phyloP scores from a whole-genome alignment of 108 stramenopile genomes.

The Stephanodiscus triporus region DNA sequence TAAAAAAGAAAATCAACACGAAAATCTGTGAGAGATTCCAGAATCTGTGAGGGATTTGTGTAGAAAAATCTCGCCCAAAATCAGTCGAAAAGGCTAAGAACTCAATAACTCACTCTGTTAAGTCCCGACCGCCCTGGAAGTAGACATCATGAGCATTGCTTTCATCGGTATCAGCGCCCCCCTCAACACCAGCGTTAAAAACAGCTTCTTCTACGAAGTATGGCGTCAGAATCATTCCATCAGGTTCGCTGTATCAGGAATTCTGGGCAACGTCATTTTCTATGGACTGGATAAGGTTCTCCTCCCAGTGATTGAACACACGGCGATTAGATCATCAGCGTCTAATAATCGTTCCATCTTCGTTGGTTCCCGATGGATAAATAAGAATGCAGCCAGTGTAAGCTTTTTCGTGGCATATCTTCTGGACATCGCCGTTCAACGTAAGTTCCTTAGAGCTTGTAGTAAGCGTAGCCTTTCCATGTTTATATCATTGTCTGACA shows the following conservation, averaged over 20 bases:
- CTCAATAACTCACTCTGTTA: too few relatives aligned
- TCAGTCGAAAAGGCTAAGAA: too few relatives aligned
- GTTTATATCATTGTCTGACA: not conserved
- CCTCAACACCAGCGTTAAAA: constrained; percentile 1
- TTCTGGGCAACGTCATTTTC: constrained; percentile 39
- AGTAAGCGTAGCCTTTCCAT: not conserved
- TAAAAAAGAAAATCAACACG: too few relatives aligned
- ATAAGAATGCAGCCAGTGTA: constrained; percentile 36
- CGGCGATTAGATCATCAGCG: not conserved
- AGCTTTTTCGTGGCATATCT: constrained; percentile 52
- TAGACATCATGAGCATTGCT: not conserved
- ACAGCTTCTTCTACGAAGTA: constrained; percentile 5
- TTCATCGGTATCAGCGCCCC: not conserved
- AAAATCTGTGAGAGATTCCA: too few relatives aligned
- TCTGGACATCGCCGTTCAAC: constrained; percentile 41
- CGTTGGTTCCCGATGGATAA: constrained; percentile 13
- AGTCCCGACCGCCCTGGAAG: too few relatives aligned
- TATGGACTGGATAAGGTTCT: constrained; percentile 33
- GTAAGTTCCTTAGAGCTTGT: constrained; percentile 8
- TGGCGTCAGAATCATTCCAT: constrained; percentile 29
- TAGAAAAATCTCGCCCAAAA: too few relatives aligned
- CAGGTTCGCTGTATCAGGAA: constrained; percentile 27
- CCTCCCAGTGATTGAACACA: constrained; percentile 14
- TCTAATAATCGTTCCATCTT: not conserved
- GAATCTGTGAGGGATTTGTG: too few relatives aligned